Evolutionary conservation across 345 rosid genomes (phyloP), one percentile per base, ranked within the genome.

Genomic region (Brassica nigra): DNA sequence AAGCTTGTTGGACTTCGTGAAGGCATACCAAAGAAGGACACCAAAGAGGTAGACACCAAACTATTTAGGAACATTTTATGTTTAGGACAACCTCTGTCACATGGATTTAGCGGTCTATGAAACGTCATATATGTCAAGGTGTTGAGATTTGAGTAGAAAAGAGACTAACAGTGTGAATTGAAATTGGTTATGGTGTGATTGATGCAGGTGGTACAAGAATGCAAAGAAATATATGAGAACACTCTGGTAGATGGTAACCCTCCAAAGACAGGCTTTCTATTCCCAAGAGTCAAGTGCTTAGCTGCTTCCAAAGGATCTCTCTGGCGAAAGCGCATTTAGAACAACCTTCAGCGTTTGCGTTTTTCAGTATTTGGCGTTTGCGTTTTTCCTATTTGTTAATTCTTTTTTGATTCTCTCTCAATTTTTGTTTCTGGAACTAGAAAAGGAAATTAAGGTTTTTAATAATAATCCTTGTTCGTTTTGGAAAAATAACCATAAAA

Each of bases 11-110:
- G 86, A 82, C 76, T 93, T 30, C 91, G 98, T 75, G 98, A 96
- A 83, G 99, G 99, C 66, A 96, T 96, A 75, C 99, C 99, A 7
- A 68, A 92, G 63, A 96, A 96, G 75, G 99, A 96, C 77, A 93
- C 99, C 5, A 96, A 93, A 86, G 99, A 96, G 98, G 99, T 93
- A 88, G 71, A 65, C 30, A 69, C 47, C 34, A 27, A 73, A 79
- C 62, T 12, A n/a, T 28, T 39, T 34, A 12, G 33, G 33, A 42
- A 54, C n/a, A 23, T 8, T 1, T 27, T n/a, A 2, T n/a, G 75
- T 6, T 34, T 68, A n/a, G 20, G 9, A 15, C 59, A 76, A 58
- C 37, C 37, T 6, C 6, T 5, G 37, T 34, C 7, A 34, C 37
- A 34, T 34, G 8, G 37, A 5, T 34, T 34, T 5, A 12, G 54